These are phyloP conservation scores for Apiosordaria backusii DNA, from an alignment of 495 filamentous ascomycete species.

Conservation along the genomic window DNA sequence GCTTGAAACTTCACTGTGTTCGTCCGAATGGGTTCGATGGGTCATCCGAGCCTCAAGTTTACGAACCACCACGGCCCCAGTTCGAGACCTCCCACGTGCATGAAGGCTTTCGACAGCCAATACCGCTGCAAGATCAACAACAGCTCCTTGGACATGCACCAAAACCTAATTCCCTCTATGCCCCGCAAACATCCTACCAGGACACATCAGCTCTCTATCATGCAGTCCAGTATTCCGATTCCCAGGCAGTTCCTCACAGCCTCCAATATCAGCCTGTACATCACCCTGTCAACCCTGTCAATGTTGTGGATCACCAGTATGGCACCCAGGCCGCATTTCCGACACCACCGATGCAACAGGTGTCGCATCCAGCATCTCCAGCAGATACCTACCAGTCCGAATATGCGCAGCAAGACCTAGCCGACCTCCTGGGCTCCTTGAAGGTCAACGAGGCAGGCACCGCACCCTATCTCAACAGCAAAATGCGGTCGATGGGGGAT, in stretches of 20 bases:
- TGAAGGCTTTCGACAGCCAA: conserved; percentile 54
- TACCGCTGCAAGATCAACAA: conserved; percentile 45
- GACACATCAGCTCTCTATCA: conserved; percentile 45
- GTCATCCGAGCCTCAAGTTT: conserved; percentile 48
- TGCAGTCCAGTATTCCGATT: conserved; percentile 41
- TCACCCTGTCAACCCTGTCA: conserved; percentile 41
- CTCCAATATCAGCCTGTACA: conserved; percentile 50
- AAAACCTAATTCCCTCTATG: conserved; percentile 39
- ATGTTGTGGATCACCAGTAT: conserved; percentile 50
- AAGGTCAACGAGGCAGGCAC: conserved; percentile 85
- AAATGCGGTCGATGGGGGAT: conserved; percentile 52
- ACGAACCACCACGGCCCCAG: conserved; percentile 44
- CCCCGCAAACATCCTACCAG: conserved; percentile 38
- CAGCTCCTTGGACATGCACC: conserved; percentile 34
- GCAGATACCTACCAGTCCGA: conserved; percentile 57
- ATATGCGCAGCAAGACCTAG: conserved; percentile 67
- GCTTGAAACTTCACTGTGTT: conserved; percentile 88
- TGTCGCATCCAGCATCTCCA: conserved; percentile 42
- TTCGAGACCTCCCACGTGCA: conserved; percentile 46
- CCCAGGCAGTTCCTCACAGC: conserved; percentile 41
- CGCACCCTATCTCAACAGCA: conserved; percentile 86
- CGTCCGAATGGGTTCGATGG: conserved; percentile 89
- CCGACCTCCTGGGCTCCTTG: conserved; percentile 77
- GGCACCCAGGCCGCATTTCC: conserved; percentile 47
- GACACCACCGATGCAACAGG: conserved; percentile 51